Conservation (phyloP, 2,329 filamentous ascomycete species). For the Verticillium nonalfalfae region DNA sequence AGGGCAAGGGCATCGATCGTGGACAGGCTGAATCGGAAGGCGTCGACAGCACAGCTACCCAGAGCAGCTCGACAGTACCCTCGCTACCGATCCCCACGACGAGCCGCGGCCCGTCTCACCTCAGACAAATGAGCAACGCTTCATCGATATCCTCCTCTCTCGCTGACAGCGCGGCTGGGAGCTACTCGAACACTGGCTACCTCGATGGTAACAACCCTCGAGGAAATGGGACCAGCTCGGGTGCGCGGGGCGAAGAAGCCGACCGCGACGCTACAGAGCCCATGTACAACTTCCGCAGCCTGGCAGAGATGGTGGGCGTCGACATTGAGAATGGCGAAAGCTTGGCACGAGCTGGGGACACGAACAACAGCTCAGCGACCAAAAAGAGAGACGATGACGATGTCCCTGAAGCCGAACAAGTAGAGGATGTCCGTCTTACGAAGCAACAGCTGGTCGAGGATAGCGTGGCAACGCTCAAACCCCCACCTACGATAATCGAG, state of each 20-base stretch:
- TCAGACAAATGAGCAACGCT: conserved; percentile 79
- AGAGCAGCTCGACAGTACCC: conserved; percentile 23
- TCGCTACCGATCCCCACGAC: conserved; percentile 41
- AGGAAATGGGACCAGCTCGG: conserved; percentile 47
- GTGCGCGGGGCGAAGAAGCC: conserved; percentile 37
- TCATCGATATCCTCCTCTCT: conserved; percentile 78
- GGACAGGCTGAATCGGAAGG: conserved; percentile 14
- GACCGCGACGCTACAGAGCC: conserved; percentile 59
- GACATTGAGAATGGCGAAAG: conserved; percentile 42
- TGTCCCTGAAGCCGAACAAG: conserved; percentile 18
- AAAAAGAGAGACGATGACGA: conserved; percentile 27
- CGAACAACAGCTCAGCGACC: conserved; percentile 6
- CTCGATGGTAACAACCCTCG: conserved; percentile 40
- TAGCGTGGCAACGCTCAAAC: conserved; percentile 9
- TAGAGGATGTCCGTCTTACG: conserved; percentile 24
- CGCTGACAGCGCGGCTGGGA: conserved; percentile 57
- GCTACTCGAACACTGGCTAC: conserved; percentile 32
- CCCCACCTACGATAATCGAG: conserved; percentile 12
- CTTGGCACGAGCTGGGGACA: conserved; percentile 18
- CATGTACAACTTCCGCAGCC: conserved; percentile 85
- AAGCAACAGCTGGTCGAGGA: conserved; percentile 10
- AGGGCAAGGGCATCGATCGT: conserved; percentile 67
- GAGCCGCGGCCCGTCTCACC: conserved; percentile 58
- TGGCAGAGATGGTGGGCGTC: conserved; percentile 77
- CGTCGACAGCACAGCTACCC: conserved; percentile 2